Base-by-base conservation (phyloP, 129 eudicot species). In the Tagetes erecta region DNA sequence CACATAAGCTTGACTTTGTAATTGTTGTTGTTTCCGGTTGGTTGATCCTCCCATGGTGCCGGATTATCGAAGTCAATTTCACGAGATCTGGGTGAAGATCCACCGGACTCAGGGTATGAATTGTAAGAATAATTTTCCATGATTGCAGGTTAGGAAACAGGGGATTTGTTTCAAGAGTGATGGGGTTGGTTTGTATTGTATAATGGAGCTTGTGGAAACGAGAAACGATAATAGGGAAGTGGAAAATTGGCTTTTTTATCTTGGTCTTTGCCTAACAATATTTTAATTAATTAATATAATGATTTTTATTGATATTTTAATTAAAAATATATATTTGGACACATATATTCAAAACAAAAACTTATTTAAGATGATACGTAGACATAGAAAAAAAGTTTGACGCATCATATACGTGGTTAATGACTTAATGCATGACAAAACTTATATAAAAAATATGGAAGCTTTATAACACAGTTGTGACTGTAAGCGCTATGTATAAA, bases 101-200 rank as follows among this genome's bases (percentile, higher is more conserved):
- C 92, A 42, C 98, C 98, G 81, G 98, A 93, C 67, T 88, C 98
- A 1, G 98, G 91, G 80, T 93, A 89, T 36, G 98, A 85, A 42
- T 75, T 80, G 86, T 88, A 91, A 2, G 95, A 63, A 82, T 82
- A 89, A 78, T 92, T 92, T 68, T 88, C 97, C 97, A 92, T 87
- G 38, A 77, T 53, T 72, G 69, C 35, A 60, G 7, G 56, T 78
- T 78, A 70, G 71, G 8, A 9, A 70, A 70, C 34, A 44, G 50
- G 20, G 62, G 2, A 41, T 49, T 20, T 2, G 38, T 46, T 57
- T 57, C 35, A 50, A 31, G 42, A 50, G 40, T 14, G 40, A 30
- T 1, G 46, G 39, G 13, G 40, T 42, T 36, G 46, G 63, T 8
- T 41, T n/a, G 39, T 53, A 20, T 35, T 41, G 72, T 36, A 64